Evolutionary conservation across 768 basidiomycete species (phyloP).

Genomic region (Termitomyces heimii): DNA sequence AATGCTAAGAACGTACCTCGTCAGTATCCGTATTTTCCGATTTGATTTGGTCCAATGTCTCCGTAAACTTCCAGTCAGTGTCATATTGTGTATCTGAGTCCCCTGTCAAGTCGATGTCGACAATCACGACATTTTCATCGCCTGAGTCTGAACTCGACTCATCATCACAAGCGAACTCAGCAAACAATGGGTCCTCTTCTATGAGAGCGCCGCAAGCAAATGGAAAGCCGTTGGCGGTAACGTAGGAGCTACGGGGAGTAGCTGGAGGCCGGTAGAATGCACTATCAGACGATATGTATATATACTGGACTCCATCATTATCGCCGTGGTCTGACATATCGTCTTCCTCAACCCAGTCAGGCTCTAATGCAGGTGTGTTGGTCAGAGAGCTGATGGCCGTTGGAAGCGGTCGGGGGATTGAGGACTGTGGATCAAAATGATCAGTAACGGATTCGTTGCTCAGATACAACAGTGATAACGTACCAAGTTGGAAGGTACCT

Average conservation of each 20-base stretch:
- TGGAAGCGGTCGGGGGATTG: constrained; percentile 1
- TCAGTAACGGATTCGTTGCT: not conserved
- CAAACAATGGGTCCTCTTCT: constrained; percentile 17
- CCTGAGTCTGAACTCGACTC: not conserved
- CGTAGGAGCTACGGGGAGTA: constrained; percentile 21
- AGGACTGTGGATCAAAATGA: not conserved
- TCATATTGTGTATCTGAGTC: not conserved
- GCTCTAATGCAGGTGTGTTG: constrained; percentile 14
- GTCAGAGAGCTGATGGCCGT: constrained; percentile 7
- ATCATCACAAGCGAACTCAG: constrained; percentile 5
- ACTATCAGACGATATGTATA: constrained; percentile 31
- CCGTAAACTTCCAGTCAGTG: constrained; percentile 2
- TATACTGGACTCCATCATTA: constrained; percentile 26
- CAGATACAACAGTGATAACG: not conserved
- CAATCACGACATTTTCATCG: constrained; percentile 5
- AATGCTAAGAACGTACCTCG: not conserved
- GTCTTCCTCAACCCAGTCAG: constrained; percentile 11
- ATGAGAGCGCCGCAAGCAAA: constrained; percentile 19
- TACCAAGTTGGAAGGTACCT: not conserved
- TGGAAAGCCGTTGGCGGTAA: constrained; percentile 21
- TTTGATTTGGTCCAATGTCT: constrained; percentile 1
- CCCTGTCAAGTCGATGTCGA: not conserved
- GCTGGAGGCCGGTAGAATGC: constrained; percentile 29
- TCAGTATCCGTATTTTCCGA: not conserved
- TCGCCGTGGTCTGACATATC: constrained; percentile 5